phyloP scores from a whole-genome alignment of 805 yeast species.

The Suhomyces sp. region DNA sequence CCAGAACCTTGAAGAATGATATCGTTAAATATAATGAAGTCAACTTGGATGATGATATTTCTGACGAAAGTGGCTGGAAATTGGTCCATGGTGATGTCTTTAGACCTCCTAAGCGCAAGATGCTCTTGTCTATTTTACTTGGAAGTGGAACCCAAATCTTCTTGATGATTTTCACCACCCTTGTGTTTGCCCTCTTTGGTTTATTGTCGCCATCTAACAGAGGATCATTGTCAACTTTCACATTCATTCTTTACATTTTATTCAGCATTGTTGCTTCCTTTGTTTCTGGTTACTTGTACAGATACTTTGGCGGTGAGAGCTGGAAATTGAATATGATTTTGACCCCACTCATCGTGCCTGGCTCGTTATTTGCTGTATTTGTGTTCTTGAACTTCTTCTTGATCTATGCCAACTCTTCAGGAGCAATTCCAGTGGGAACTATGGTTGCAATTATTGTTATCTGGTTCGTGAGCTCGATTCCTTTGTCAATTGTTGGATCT shows the following conservation, averaged over 20 bases:
- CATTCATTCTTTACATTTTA: constrained; percentile 78
- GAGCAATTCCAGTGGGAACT: constrained; percentile 92
- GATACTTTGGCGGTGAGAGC: constrained; percentile 85
- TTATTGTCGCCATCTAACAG: constrained; percentile 90
- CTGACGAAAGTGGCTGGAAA: constrained; percentile 97
- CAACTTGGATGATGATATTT: constrained; percentile 79
- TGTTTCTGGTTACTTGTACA: constrained; percentile 80
- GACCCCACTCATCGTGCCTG: constrained; percentile 87
- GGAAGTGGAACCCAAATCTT: constrained; percentile 89
- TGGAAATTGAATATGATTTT: constrained; percentile 85
- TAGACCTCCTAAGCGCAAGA: constrained; percentile 70
- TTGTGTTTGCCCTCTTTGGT: constrained; percentile 83
- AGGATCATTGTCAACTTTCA: constrained; percentile 87
- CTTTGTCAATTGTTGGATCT: constrained; percentile 82
- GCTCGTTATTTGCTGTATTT: constrained; percentile 59
- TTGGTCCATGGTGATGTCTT: constrained; percentile 93
- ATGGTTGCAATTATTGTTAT: constrained; percentile 74
- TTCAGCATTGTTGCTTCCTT: constrained; percentile 84
- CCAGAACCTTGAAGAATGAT: constrained; percentile 79
- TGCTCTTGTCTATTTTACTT: constrained; percentile 72
- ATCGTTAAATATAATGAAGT: constrained; percentile 86
- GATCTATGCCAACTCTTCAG: constrained; percentile 76
- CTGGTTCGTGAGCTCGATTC: constrained; percentile 85
- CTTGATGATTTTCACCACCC: constrained; percentile 68
- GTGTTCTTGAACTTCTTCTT: constrained; percentile 77